Percentiles rank a stretch among this genome's conserved stretches.
Conservation (phyloP, 768 basidiomycete genomes). For the Omphalotus guepiniiformis region DNA sequence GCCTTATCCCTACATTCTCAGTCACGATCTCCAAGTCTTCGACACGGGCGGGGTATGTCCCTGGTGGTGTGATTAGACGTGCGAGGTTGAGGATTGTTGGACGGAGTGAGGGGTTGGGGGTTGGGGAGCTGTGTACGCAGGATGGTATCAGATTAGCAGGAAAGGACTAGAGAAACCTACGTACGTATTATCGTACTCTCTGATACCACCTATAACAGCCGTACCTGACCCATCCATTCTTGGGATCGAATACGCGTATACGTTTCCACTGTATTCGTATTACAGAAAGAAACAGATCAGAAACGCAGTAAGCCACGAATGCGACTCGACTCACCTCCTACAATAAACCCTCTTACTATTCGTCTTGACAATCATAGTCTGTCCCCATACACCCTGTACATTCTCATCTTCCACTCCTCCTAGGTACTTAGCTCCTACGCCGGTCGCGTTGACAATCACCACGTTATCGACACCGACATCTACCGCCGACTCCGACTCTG, state of each 20-base stretch:
- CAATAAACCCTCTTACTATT: not conserved
- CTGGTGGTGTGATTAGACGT: not conserved
- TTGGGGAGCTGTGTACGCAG: slow-evolving; percentile 2
- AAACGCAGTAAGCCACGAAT: not conserved
- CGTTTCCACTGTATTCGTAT: not conserved
- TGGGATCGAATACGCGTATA: slow-evolving; percentile 5
- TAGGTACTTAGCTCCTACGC: slow-evolving; percentile 6
- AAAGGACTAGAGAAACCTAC: not conserved
- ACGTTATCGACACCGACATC: not conserved
- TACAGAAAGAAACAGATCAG: not conserved
- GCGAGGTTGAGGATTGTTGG: slow-evolving; percentile 1
- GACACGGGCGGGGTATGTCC: slow-evolving; percentile 1
- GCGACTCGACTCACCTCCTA: not conserved
- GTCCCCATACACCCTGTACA: slow-evolving; percentile 4
- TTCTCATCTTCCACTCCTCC: slow-evolving; percentile 6
- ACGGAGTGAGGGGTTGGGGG: not conserved
- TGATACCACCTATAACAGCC: slow-evolving; percentile 6
- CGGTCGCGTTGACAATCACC: slow-evolving; percentile 8
- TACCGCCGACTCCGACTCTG: not conserved
- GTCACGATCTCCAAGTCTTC: slow-evolving; percentile 7
- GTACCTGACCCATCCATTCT: slow-evolving; percentile 4
- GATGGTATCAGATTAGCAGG: not conserved
- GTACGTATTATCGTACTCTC: not conserved
- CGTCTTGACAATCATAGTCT: slow-evolving; percentile 4
- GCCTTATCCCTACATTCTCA: slow-evolving; percentile 3